A percentile compares a stretch with the other conserved stretches of the same genome.
These are phyloP conservation scores for Saksenaea vasiformis DNA, from an alignment of 371 early-diverging fungal genomes.

Conservation along the genomic window DNA sequence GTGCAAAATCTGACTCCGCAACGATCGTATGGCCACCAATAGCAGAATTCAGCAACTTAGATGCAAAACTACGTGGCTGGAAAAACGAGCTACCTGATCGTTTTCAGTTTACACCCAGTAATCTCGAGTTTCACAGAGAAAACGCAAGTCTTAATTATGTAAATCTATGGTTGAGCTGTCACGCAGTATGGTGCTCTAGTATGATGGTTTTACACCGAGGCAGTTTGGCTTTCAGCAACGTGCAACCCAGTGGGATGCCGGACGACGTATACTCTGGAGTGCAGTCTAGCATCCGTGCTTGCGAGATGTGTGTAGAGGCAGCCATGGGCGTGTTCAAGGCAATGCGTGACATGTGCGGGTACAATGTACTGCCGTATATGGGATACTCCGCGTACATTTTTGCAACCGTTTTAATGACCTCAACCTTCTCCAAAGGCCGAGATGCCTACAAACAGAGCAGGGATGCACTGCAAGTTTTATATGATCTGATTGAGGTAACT, in stretches of 20 bases:
- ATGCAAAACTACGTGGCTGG: constrained; percentile 41
- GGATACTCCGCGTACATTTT: constrained; percentile 51
- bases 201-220: constrained; percentile 43
- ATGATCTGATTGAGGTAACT: neutral
- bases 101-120: constrained; percentile 27
- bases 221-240: constrained; percentile 45
- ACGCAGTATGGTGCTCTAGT: constrained; percentile 41
- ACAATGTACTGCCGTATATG: constrained; percentile 46
- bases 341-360: constrained; percentile 38
- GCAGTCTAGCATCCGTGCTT: constrained; percentile 26
- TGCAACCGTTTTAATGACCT: constrained; percentile 50
- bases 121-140: constrained; percentile 23
- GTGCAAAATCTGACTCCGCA: constrained; percentile 40
- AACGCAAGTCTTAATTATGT: constrained; percentile 36
- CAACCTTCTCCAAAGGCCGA: constrained; percentile 37
- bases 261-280: constrained; percentile 23
- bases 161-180: constrained; percentile 42
- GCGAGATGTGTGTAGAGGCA: constrained; percentile 34
- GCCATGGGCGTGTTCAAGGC: constrained; percentile 38
- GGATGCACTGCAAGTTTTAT: constrained; percentile 26
- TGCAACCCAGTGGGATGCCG: constrained; percentile 18
- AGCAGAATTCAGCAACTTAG: constrained; percentile 43
- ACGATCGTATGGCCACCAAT: constrained; percentile 54
- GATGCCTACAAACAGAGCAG: constrained; percentile 35
- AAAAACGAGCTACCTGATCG: constrained; percentile 27